phyloP scores from a whole-genome alignment of 768 basidiomycete species.

The Rickenella mellea region DNA sequence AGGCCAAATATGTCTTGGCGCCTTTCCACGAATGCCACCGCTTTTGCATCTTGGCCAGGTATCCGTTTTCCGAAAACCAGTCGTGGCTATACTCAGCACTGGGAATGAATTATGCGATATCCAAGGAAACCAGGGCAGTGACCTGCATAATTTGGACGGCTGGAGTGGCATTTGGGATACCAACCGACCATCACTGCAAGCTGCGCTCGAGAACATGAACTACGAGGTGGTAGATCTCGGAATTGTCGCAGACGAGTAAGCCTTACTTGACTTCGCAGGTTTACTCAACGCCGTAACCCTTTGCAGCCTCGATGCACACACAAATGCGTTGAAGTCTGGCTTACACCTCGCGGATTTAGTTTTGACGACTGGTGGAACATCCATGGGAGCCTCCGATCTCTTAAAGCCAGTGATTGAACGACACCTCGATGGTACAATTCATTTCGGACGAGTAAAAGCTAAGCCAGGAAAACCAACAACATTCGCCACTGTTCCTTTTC shows the following conservation, averaged over 20 bases:
- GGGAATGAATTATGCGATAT: conserved; percentile 76
- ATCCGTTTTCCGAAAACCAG: conserved; percentile 57
- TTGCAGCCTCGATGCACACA: conserved; percentile 46
- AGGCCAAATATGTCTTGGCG: background rate
- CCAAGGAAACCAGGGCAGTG: conserved; percentile 23
- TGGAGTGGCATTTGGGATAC: conserved; percentile 82
- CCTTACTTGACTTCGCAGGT: background rate
- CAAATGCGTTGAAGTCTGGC: conserved; percentile 45
- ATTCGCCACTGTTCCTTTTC: conserved; percentile 64
- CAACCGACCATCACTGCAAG: conserved; percentile 70
- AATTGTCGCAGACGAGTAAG: conserved; percentile 67
- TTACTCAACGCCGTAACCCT: background rate
- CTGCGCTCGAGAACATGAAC: conserved; percentile 61
- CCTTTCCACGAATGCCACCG: too few relatives aligned
- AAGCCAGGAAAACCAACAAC: conserved; percentile 86
- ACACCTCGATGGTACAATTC: conserved; percentile 62
- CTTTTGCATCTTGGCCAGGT: conserved; percentile 48
- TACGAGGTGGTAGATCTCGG: conserved; percentile 76
- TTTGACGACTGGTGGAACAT: conserved; percentile 82
- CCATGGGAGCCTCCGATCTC: conserved; percentile 84
- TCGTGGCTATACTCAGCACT: conserved; percentile 76
- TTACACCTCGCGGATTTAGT: conserved; percentile 62
- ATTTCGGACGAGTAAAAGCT: conserved; percentile 79
- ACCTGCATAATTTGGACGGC: conserved; percentile 11
- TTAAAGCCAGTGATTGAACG: conserved; percentile 85